These are phyloP conservation scores for Pyracantha coccinea DNA, from an alignment of 331 rosid species.

Conservation along the genomic window DNA sequence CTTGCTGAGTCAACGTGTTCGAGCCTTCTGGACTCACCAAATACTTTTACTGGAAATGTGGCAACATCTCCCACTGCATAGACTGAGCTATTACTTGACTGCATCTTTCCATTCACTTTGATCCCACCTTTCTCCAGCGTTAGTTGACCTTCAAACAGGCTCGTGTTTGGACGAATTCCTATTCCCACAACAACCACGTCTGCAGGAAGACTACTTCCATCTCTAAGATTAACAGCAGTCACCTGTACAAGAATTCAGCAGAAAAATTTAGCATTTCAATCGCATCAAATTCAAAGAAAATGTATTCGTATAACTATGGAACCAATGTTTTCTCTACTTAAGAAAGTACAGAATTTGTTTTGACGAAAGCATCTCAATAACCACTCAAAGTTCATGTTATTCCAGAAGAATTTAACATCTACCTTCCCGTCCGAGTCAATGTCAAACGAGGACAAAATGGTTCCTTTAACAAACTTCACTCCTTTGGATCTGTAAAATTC, in stretches of 20 bases:
- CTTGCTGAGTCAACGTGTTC: slow-evolving; percentile 95
- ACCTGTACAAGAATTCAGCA: slow-evolving; percentile 41
- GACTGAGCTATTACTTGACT: slow-evolving; percentile 76
- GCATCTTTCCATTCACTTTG: slow-evolving; percentile 87
- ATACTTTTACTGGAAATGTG: slow-evolving; percentile 84
- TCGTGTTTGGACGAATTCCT: slow-evolving; percentile 95
- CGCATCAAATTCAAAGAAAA: neutral
- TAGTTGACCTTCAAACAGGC: slow-evolving; percentile 94
- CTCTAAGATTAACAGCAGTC: slow-evolving; percentile 75
- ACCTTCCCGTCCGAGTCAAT: slow-evolving; percentile 79
- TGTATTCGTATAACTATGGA: too few relatives aligned
- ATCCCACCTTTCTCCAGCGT: slow-evolving; percentile 98
- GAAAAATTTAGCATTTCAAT: neutral
- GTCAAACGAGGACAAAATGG: slow-evolving; percentile 84
- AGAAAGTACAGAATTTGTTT: too few relatives aligned
- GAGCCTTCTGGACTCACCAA: slow-evolving; percentile 81
- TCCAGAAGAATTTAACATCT: slow-evolving; percentile 1
- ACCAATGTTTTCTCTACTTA: too few relatives aligned
- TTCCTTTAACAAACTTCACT: slow-evolving; percentile 79
- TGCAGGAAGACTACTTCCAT: slow-evolving; percentile 54
- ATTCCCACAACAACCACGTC: slow-evolving; percentile 97
- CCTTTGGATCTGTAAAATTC: slow-evolving; percentile 79
- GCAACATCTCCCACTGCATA: slow-evolving; percentile 99
- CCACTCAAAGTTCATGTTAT: neutral
- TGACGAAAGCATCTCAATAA: neutral